phyloP scores from a whole-genome alignment of 192 early-diverging fungal species.

The Globomyces pollinis-pini region DNA sequence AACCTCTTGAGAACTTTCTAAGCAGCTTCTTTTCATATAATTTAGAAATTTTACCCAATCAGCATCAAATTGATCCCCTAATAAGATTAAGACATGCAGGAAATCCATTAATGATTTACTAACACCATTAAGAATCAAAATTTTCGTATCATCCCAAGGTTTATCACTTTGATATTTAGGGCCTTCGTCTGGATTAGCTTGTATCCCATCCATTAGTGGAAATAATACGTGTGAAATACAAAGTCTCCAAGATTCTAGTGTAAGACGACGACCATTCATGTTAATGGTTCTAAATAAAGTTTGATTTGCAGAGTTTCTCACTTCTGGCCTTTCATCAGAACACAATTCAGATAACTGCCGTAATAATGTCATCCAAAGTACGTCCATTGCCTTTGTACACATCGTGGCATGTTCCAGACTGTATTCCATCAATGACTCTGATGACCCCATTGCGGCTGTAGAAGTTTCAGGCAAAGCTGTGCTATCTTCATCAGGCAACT shows the following conservation, averaged over 20 bases:
- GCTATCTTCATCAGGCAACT: background rate
- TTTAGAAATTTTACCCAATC: slow-evolving; percentile 64
- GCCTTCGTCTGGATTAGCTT: slow-evolving; percentile 25
- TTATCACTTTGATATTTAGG: slow-evolving; percentile 33
- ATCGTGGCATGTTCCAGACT: background rate
- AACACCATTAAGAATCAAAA: slow-evolving; percentile 62
- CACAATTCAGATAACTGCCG: slow-evolving; percentile 73
- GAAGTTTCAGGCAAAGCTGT: background rate
- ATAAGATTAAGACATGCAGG: slow-evolving; percentile 47
- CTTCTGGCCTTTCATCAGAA: slow-evolving; percentile 79
- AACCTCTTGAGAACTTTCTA: slow-evolving; percentile 67
- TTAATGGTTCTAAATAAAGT: slow-evolving; percentile 89
- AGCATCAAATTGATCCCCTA: slow-evolving; percentile 56
- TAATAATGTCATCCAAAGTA: slow-evolving; percentile 87
- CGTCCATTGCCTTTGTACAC: slow-evolving; percentile 38
- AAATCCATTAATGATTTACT: slow-evolving; percentile 62
- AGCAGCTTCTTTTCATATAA: slow-evolving; percentile 62
- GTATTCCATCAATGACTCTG: slow-evolving; percentile 3
- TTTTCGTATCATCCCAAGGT: slow-evolving; percentile 88
- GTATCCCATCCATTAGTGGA: slow-evolving; percentile 68
- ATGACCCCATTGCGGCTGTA: background rate
- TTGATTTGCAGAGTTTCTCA: slow-evolving; percentile 89
- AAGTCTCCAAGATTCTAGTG: slow-evolving; percentile 67
- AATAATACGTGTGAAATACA: slow-evolving; percentile 82
- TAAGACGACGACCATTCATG: slow-evolving; percentile 73